phyloP scores from a whole-genome alignment of 345 rosid species.

The Heritiera fomes region DNA sequence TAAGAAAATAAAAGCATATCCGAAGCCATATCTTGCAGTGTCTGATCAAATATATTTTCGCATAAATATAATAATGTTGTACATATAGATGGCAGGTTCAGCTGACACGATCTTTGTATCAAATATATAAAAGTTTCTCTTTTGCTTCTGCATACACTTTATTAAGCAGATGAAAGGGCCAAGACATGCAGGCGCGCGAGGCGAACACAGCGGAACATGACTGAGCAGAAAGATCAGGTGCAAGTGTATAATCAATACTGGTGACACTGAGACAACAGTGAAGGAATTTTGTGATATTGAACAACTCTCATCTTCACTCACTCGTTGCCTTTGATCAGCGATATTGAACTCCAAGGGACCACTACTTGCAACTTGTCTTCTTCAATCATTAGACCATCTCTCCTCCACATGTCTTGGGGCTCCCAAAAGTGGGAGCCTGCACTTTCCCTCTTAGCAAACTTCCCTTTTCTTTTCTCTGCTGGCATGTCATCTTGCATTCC shows the following conservation, averaged over 20 bases:
- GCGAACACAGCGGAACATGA: conserved; percentile 11
- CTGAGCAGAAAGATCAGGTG: background rate
- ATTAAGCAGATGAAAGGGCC: conserved; percentile 39
- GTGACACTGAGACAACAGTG: background rate
- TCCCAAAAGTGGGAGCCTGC: conserved; percentile 9
- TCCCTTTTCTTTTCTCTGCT: background rate
- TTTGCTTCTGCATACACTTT: conserved; percentile 22
- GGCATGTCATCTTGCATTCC: background rate
- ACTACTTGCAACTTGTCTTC: conserved; percentile 32
- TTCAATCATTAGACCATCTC: conserved; percentile 37
- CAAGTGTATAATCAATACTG: background rate
- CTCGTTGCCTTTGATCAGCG: background rate
- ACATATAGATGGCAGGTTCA: background rate
- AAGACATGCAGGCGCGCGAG: conserved; percentile 43
- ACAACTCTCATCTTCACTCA: background rate
- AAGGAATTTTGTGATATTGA: conserved; percentile 9
- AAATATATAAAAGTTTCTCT: background rate
- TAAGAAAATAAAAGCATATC: background rate
- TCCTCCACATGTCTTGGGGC: conserved; percentile 29
- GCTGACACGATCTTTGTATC: background rate
- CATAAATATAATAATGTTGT: background rate
- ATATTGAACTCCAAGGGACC: conserved; percentile 26
- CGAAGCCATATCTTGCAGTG: background rate
- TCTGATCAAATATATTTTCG: background rate
- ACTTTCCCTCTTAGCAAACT: conserved; percentile 16